Conservation (phyloP, 306 rosid genomes). For the Acacia crassicarpa region DNA sequence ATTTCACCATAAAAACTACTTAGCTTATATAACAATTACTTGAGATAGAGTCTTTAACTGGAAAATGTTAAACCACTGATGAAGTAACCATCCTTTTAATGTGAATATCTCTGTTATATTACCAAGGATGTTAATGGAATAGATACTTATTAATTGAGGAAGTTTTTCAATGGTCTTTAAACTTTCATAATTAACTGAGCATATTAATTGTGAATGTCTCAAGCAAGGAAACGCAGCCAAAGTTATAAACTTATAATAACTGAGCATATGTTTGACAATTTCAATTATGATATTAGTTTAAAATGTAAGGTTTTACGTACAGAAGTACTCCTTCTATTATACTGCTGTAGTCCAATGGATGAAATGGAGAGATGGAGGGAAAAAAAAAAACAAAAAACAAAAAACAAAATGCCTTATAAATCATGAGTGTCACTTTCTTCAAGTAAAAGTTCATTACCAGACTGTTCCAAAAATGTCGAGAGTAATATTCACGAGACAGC, state of each 20-base stretch:
- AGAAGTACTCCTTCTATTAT: neutral
- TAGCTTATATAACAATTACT: neutral
- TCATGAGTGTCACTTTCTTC: neutral
- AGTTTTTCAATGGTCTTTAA: neutral
- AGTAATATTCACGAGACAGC: neutral
- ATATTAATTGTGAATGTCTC: neutral
- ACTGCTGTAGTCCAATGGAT: neutral
- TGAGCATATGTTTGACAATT: neutral
- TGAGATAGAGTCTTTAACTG: neutral
- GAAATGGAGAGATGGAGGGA: neutral
- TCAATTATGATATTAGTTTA: neutral
- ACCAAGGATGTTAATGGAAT: neutral
- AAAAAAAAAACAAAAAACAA: too few relatives aligned
- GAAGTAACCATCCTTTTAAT: neutral
- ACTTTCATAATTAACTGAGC: neutral
- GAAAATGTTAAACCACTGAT: neutral
- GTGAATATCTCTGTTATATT: neutral
- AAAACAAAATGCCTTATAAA: neutral
- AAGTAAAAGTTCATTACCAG: neutral
- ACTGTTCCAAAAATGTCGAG: neutral
- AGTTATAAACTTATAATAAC: neutral
- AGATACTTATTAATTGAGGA: neutral
- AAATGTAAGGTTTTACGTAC: neutral
- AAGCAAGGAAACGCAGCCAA: neutral
- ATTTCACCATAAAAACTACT: neutral